Base-by-base conservation (phyloP, 495 filamentous ascomycete genomes). In the Penicillium malachiteum region DNA sequence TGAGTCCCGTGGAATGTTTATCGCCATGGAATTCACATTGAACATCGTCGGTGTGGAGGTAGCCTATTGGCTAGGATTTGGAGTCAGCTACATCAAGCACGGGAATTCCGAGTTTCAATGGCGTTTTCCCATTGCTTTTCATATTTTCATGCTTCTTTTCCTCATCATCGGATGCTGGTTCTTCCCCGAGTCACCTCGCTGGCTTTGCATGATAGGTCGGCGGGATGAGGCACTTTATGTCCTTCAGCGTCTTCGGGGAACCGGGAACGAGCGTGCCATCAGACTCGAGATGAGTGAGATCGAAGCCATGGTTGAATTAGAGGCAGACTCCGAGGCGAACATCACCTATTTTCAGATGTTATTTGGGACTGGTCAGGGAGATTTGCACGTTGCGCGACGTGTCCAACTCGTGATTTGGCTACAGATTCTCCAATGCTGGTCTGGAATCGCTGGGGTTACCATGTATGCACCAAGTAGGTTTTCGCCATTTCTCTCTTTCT, bases 1-100 rank as follows among this genome's bases (percentile, higher is more conserved):
- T 48, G 74, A 79, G 10, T 84, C 84, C 41, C 82, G 85, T 54
- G 84, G 85, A 54, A 64, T 79, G 0, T 69, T 85, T 13, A 85
- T 85, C 56, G 83, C 84, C 47, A 78, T 84, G 38, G 83, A 62
- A n/a, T 62, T 62, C 40, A 68, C 80, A 0, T 62, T 84, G 17
- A 85, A 85, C 58, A 84, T 84, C 46, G 77, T 84, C 37, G 83
- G 83, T 48, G 80, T 85, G 14, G 44, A 32, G 1, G 39, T 52
- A 10, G 49, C 49, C 6, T 52, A 52, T 17, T 52, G 49, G 49
- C 35, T 42, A 3, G 49, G 18, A 16, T 41, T 47, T 41, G 42
- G 42, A 17, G 17, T 44, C 42, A 21, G 16, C 10, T 44, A 21
- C 17, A 12, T 44, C 42, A 12, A 44, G 3, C 30, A 44, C 18